Conservation (phyloP, 164 flowering plant species). For the Dillenia suffruticosa region DNA sequence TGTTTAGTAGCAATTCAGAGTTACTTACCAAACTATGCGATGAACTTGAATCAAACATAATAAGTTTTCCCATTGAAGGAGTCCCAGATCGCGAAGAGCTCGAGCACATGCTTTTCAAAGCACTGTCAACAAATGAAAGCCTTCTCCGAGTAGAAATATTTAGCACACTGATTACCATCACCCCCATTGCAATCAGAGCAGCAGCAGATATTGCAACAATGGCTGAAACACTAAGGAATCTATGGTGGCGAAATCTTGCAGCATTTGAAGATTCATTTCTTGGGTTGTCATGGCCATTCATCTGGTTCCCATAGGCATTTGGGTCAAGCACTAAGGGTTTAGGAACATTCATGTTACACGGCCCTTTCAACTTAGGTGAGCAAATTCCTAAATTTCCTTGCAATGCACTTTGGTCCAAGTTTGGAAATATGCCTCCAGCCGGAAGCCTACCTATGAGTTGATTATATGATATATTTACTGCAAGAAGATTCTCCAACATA, state of each 20-base stretch:
- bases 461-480: conserved; percentile 78
- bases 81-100: conserved; percentile 54
- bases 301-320: conserved; percentile 34
- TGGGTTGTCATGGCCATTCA: conserved; percentile 14
- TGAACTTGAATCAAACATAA: conserved; percentile 54
- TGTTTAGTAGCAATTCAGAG: conserved; percentile 57
- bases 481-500: conserved; percentile 57
- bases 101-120: conserved; percentile 78
- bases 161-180: conserved; percentile 56
- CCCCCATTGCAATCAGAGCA: conserved; percentile 53
- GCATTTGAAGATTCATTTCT: conserved; percentile 10
- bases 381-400: conserved; percentile 91
- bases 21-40: conserved; percentile 38
- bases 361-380: conserved; percentile 79
- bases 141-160: conserved; percentile 64
- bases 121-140: conserved; percentile 53
- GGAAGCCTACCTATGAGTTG: conserved; percentile 82
- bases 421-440: conserved; percentile 52
- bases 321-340: conserved; percentile 92
- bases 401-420: conserved; percentile 61
- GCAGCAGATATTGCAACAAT: conserved; percentile 84
- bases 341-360: conserved; percentile 75
- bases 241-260: conserved; percentile 25
- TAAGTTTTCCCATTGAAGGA: conserved; percentile 51
- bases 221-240: conserved; percentile 74